Base-by-base conservation (phyloP, 148 eudicot species). In the Silene latifolia region DNA sequence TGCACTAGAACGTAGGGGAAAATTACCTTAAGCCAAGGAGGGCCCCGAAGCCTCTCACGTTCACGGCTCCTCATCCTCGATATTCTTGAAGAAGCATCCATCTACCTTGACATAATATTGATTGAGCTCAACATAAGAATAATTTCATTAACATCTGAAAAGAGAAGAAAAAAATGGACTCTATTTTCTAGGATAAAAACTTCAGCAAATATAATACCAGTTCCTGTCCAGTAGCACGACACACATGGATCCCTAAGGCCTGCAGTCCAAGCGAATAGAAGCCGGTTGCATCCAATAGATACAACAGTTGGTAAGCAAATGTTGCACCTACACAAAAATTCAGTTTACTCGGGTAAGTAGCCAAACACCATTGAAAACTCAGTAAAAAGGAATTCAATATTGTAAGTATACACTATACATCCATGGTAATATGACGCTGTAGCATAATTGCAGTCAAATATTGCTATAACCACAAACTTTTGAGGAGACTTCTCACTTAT, bases 141-240 rank as follows among this genome's bases (percentile, higher is more conserved):
- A 74, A 71, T 42, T 61, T 21, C 72, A 76, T 48, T 58, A 20
- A 56, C 47, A 67, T 56, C 24, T 29, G 72, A 19, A 27, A 11
- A 77, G 19, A 17, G 18, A 39, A 39, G 46, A 46, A 5, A 71
- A 9, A 62, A 74, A 70, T 9, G 18, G 56, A n/a, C 54, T 47
- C 25, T 47, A 18, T 25, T 62, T 69, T 8, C 23, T 18, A 68
- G 75, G n/a, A 54, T 15, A 72, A 60, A 69, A 75, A 53, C 27
- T 65, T 9, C 27, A 27, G 60, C 15, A 42, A 27, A 74, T 65
- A 72, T 72, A 39, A 76, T 95, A 95, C 99, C 97, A 95, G 79
- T 82, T 95, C 99, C 80, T 95, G 99, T 63, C 99, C 99, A 53
- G 97, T 92, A 73, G 99, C 99, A 75, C 99, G 96, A 79, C 97